Conservation (phyloP, 2,329 filamentous ascomycete genomes). For the Phoma sp. region DNA sequence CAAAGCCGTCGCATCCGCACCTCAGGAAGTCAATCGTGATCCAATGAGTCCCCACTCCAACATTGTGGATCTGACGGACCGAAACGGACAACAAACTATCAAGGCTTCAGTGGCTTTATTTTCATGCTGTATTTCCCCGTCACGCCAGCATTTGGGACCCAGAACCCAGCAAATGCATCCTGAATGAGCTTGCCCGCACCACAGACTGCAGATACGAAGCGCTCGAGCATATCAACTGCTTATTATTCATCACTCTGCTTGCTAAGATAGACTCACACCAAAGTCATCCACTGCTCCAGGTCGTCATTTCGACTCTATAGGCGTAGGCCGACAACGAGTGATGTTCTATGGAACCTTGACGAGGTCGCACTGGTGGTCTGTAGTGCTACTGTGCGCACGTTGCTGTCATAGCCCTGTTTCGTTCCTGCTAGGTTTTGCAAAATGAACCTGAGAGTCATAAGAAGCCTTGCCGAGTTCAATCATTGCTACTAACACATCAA, state of each 20-base stretch:
- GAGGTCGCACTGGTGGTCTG: background rate
- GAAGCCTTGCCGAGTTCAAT: background rate
- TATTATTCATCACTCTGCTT: background rate
- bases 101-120: constrained; percentile 8
- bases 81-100: constrained; percentile 18
- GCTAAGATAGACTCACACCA: too few relatives aligned
- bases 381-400: background rate
- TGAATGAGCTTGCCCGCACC: background rate
- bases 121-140: background rate
- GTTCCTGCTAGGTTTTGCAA: background rate
- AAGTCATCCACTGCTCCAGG: too few relatives aligned
- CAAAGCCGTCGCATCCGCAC: constrained; percentile 24
- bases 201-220: background rate
- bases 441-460: too few relatives aligned
- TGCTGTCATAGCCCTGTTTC: background rate
- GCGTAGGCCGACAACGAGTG: background rate
- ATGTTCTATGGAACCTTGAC: background rate
- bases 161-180: background rate
- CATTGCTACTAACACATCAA: background rate
- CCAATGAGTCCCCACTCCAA: constrained; percentile 18
- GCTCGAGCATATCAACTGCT: background rate
- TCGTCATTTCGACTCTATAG: background rate
- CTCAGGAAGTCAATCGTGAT: constrained; percentile 2
- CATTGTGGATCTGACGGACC: constrained; percentile 17
- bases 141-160: background rate